A percentile compares a stretch with the other conserved stretches of the same genome.
phyloP scores from a whole-genome alignment of 2,329 filamentous ascomycete genomes.

The Stagonosporopsis cucurbitacearum region DNA sequence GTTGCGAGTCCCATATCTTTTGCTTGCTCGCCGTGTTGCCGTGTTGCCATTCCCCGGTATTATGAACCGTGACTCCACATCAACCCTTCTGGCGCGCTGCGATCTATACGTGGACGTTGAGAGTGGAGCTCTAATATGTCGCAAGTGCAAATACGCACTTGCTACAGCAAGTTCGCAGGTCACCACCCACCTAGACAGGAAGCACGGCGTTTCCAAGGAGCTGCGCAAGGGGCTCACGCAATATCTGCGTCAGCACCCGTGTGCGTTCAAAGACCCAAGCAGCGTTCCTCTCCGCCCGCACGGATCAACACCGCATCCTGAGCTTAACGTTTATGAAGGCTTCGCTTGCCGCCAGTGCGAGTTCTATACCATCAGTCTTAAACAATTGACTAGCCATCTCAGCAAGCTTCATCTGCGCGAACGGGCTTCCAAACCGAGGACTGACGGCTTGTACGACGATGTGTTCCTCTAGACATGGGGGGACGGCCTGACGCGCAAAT shows the following conservation, averaged over 20 bases:
- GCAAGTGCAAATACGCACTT: not conserved
- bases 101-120: not conserved
- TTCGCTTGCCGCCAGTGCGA: slow-evolving; percentile 5
- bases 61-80: not conserved
- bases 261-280: not conserved
- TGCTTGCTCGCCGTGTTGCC: not conserved
- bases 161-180: not conserved
- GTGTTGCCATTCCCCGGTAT: not conserved
- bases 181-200: slow-evolving; percentile 4
- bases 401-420: slow-evolving; percentile 1
- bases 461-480: slow-evolving; percentile 3
- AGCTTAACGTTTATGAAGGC: slow-evolving; percentile 6
- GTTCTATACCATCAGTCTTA: slow-evolving; percentile 6
- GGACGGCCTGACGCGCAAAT: not conserved
- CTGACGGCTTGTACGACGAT: slow-evolving; percentile 6
- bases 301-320: not conserved
- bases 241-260: not conserved
- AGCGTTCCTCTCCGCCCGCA: not conserved
- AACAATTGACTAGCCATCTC: slow-evolving; percentile 5
- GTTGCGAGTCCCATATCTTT: not conserved
- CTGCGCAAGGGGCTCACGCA: slow-evolving; percentile 6
- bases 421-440: slow-evolving; percentile 4
- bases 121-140: not conserved
- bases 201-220: slow-evolving; percentile 5
- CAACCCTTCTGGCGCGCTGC: slow-evolving; percentile 2